Evolutionary conservation across 805 yeast genomes (phyloP), one percentile per base, ranked within the genome.

Genomic region (Zygosaccharomyces pseudorouxii): DNA sequence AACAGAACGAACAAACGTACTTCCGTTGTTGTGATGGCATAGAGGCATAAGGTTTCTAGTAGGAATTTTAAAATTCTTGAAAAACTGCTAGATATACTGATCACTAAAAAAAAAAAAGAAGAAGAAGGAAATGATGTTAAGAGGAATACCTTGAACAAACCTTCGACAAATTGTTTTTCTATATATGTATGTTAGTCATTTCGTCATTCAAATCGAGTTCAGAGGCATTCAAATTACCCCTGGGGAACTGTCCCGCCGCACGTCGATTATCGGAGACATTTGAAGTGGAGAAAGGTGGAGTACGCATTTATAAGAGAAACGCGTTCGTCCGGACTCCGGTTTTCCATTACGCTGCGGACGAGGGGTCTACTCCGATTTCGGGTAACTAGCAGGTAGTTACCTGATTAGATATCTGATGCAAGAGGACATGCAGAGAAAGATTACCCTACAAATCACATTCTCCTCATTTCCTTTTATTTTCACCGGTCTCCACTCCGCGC

Each of bases 1-100:
- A 86, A 58, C 95, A 86, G 61, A 79, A 86, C 5, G 86, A 80
- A 68, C 95, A 86, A 35, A 84, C 77, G 65, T 85, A 86, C 57
- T 85, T 80, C 56, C 84, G 76, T 57, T 77, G 82, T n/a, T 42
- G 29, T 9, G 37, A 33, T 16, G 37, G 20, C 37, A 33, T 33
- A 5, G 19, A 14, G 16, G 37, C 37, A 33, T 33, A 33, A 8
- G 28, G 11, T 25, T 4, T 4, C 6, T 22, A 4, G 23, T 22
- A 22, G 23, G 23, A 22, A 22, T 22, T 22, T 6, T 4, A 22
- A 22, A 4, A 6, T 4, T 22, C 23, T 6, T 6, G 6, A 6
- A 22, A 22, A 22, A 22, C 6, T 6, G 6, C 23, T 22, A 22
- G 6, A 22, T 22, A 6, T 22, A 22, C 4, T 22, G 23, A 22